Base-by-base conservation (phyloP, 192 early-diverging fungal genomes). In the Rhizophagus prolifer region DNA sequence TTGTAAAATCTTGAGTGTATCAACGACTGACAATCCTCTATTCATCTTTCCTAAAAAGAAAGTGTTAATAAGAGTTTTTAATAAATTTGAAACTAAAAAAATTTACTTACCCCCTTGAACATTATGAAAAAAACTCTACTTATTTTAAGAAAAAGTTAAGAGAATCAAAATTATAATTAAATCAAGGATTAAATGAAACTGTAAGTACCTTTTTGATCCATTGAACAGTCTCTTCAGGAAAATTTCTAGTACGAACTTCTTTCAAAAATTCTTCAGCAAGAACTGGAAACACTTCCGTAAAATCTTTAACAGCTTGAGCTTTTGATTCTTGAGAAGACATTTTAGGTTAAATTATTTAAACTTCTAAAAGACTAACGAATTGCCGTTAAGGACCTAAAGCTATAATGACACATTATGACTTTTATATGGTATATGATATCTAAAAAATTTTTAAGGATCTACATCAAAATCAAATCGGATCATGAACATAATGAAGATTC, bases 1-100 rank as follows among this genome's bases (percentile, higher is more conserved):
- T 68, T 93, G 89, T 79, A 98, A 85, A 30, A 94, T 93, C 73
- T 88, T 82, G 63, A 97, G 85, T 4, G 97, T 93, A 78, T 96
- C 95, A 31, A 94, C 92, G 21, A 99, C 97, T 4, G 96, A 95
- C 68, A 98, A 84, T 30, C 97, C 97, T 82, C 97, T 94, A 92
- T 99, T 99, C 90, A 98, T 91, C 87, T 99, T 99, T 80, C 95
- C 96, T 91, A 66, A 70, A 26, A 44, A 25, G 54, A 26, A 10
- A 46, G 66, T 46, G 31, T 75, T 36, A 38, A 36, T 23, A 70
- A 25, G 31, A 25, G 72, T 75, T 46, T 12, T 21, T 13, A 14
- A 41, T 30, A n/a, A n/a, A n/a, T 3, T 79, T 23, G n/a, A 23
- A 30, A 25, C 28, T 26, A 34, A 25, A 16, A 25, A 12, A 54